Base-by-base conservation (phyloP, 1,284 basidiomycete genomes). In the Puccinia triticina region DNA sequence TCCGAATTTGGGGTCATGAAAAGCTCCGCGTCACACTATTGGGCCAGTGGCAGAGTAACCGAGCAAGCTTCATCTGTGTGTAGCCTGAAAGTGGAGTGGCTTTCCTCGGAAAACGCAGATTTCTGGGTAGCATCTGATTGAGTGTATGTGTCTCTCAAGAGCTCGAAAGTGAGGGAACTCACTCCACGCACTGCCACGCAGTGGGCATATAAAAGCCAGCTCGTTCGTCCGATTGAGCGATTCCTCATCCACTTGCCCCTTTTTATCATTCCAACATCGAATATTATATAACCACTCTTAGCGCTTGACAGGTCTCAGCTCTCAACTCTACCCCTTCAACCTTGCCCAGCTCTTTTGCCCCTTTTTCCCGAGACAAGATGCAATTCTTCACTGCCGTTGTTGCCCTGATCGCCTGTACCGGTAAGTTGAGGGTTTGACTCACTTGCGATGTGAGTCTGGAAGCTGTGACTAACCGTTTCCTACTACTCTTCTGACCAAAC, bases 221-320 rank as follows among this genome's bases (percentile, higher is more conserved):
- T 5, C n/a, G 7, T 11, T 29, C 5, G 57, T 59, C 26, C 2
- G 4, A 4, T n/a, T 14, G 57, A 29, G 18, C 1, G 10, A 4
- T 11, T 59, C 57, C 26, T 29, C 57, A 59, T 59, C 26, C 57
- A 59, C 57, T 59, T 59, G 57, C 57, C 57, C 26, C 57, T n/a
- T 7, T 59, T 59, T 12, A n/a, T 14, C n/a, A 7, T 59, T n/a
- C 5, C 57, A n/a, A 59, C 2, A 4, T 29, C 57, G 57, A 59
- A 29, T n/a, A 29, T 26, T 7, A 59, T 21, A 59, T 26, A 59
- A 29, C n/a, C 57, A 59, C 57, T 59, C 40, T n/a, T 26, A 59
- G 57, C 57, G 57, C 26, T 29, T 59, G 57, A 59, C 57, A 59
- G 57, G 57, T 59, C 26, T 59, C 57, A 59, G 57, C 57, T 59